Evolutionary conservation across 1,284 basidiomycete species (phyloP).

Genomic region (Chalciporus piperatoides): DNA sequence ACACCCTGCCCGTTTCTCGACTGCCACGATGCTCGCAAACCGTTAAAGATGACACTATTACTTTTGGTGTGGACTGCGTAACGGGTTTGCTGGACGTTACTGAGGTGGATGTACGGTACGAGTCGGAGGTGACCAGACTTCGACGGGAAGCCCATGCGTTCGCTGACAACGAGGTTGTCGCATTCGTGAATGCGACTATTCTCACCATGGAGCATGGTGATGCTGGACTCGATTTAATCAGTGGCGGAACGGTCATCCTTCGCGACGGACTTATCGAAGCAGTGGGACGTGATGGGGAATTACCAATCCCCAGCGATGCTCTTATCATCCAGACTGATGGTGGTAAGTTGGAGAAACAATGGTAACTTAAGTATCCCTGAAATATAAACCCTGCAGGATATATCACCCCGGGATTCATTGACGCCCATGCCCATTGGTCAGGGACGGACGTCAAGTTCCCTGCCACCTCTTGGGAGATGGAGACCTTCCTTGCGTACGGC

Average conservation of each 20-base stretch:
- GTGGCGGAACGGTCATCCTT: constrained; percentile 47
- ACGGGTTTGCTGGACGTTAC: constrained; percentile 50
- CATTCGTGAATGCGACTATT: constrained; percentile 63
- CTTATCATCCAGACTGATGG: constrained; percentile 55
- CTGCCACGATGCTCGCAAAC: constrained; percentile 45
- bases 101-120: constrained; percentile 53
- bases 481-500: constrained; percentile 73
- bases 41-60: constrained; percentile 45
- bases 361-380: not conserved
- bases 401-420: constrained; percentile 67
- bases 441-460: constrained; percentile 52
- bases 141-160: constrained; percentile 44
- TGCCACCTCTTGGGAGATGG: constrained; percentile 66
- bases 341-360: constrained; percentile 41
- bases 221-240: constrained; percentile 42
- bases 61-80: constrained; percentile 60
- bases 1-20: constrained; percentile 54
- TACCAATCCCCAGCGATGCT: constrained; percentile 40
- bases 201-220: constrained; percentile 54
- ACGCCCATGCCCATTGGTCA: constrained; percentile 71
- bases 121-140: constrained; percentile 57
- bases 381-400: constrained; percentile 42
- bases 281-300: constrained; percentile 41
- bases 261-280: constrained; percentile 54
- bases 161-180: constrained; percentile 44